Base-by-base conservation (phyloP, 768 basidiomycete genomes). In the Mycena chlorophos region DNA sequence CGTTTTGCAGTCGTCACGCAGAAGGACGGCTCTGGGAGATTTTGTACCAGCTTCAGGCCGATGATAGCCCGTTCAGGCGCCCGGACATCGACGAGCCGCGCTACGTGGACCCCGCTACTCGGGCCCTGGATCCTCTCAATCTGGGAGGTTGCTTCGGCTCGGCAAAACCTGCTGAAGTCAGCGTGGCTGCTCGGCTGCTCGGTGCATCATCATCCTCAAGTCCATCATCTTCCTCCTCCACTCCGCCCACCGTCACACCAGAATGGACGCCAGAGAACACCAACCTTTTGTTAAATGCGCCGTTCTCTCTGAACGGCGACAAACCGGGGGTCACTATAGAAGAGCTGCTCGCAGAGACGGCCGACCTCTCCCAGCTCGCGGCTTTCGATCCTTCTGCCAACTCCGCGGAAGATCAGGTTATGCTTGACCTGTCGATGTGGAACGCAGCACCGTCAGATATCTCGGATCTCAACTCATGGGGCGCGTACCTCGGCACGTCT, bases 11-110 rank as follows among this genome's bases (percentile, higher is more conserved):
- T 3, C 39, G 40, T 10, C 51, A 45, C 17, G 28, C 51, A 10
- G 45, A 46, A 25, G 45, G 45, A 3, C 50, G 50, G n/a, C 29
- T 51, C 5, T 51, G 50, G 50, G 50, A 51, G 19, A 34, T 51
- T 17, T 20, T 51, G 5, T n/a, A 17, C 14, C 34, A 51, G 34
- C 37, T 51, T 22, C 50, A 38, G 23, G 19, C 34, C n/a, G 23
- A 38, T 22, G 37, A 51, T 14, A 39, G 50, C 26, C 50, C 31
- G 13, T 26, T 51, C 13, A 22, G 34, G 23, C 34, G 23, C 14
- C 26, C 16, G 2, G 34, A 26, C 31, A 2, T 22, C n/a, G 34
- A 22, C 28, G 38, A 5, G 13, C 6, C 26, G 23, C 20, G n/a
- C 17, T 34, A 8, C 31, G 31, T 8, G 13, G 20, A 23, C 23